Conservation (phyloP, 73 alveolate species). For the Paramecium tetraurelia region DNA sequence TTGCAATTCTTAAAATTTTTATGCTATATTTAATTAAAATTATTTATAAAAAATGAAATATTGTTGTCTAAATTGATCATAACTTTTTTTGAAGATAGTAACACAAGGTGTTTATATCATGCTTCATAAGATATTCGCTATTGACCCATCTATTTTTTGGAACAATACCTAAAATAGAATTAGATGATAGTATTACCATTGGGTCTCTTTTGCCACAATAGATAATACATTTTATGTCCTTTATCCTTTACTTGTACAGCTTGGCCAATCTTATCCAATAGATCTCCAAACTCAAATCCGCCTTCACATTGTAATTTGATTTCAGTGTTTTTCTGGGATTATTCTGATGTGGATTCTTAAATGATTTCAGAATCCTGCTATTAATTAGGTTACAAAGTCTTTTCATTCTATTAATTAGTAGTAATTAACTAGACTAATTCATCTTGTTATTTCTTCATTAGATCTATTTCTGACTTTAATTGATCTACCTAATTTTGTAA, state of each 20-base stretch:
- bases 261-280: not conserved
- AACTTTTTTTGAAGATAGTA: not conserved
- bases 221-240: not conserved
- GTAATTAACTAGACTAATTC: not conserved
- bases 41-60: not conserved
- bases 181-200: not conserved
- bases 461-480: not conserved
- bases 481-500: not conserved
- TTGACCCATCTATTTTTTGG: not conserved
- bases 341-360: not conserved
- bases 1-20: not conserved
- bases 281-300: not conserved
- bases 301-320: not conserved
- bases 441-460: not conserved
- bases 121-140: not conserved
- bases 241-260: not conserved
- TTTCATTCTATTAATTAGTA: not conserved
- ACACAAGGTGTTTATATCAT: not conserved
- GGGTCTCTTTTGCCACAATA: not conserved
- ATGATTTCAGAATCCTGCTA: not conserved
- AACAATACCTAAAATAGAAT: not conserved
- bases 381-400: not conserved
- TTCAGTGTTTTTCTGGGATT: not conserved
- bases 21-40: not conserved
- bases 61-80: not conserved